Percentiles rank a stretch among this genome's conserved stretches.
Evolutionary conservation across 2,329 filamentous ascomycete species (phyloP).

Genomic region (Tolypocladium endophyticum): DNA sequence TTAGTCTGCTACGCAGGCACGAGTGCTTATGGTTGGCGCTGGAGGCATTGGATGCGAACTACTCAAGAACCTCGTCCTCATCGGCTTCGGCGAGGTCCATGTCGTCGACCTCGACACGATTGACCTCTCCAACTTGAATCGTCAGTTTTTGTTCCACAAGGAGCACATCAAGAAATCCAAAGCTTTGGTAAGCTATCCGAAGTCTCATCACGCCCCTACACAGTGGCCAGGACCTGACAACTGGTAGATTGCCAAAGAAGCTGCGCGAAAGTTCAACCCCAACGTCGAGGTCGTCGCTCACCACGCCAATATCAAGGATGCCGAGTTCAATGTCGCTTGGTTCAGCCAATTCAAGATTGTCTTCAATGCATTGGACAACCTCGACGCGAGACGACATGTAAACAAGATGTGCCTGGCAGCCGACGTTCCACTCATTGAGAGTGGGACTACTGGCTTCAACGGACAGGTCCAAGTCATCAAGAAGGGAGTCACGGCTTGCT

Average conservation of each 20-base stretch:
- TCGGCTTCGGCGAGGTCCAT: slow-evolving; percentile 85
- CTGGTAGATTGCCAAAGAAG: slow-evolving; percentile 76
- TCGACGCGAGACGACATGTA: slow-evolving; percentile 87
- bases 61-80: slow-evolving; percentile 88
- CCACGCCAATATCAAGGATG: slow-evolving; percentile 91
- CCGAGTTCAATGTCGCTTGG: slow-evolving; percentile 78
- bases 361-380: slow-evolving; percentile 94
- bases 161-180: slow-evolving; percentile 98
- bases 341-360: slow-evolving; percentile 75
- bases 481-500: slow-evolving; percentile 85
- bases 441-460: slow-evolving; percentile 94
- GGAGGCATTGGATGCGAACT: slow-evolving; percentile 97
- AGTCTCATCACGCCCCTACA: not conserved
- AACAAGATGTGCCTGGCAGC: slow-evolving; percentile 96
- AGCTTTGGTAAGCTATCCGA: slow-evolving; percentile 58
- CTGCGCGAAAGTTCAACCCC: slow-evolving; percentile 82
- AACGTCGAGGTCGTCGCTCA: slow-evolving; percentile 77
- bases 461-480: slow-evolving; percentile 96
- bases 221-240: slow-evolving; percentile 7
- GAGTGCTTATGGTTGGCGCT: slow-evolving; percentile 87
- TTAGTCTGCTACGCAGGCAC: slow-evolving; percentile 49
- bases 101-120: slow-evolving; percentile 97
- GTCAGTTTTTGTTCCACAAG: slow-evolving; percentile 91
- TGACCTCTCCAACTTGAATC: slow-evolving; percentile 93
- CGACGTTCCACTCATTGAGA: slow-evolving; percentile 84